phyloP scores from a whole-genome alignment of 176 grass and related monocot genomes.

The Oryza punctata region DNA sequence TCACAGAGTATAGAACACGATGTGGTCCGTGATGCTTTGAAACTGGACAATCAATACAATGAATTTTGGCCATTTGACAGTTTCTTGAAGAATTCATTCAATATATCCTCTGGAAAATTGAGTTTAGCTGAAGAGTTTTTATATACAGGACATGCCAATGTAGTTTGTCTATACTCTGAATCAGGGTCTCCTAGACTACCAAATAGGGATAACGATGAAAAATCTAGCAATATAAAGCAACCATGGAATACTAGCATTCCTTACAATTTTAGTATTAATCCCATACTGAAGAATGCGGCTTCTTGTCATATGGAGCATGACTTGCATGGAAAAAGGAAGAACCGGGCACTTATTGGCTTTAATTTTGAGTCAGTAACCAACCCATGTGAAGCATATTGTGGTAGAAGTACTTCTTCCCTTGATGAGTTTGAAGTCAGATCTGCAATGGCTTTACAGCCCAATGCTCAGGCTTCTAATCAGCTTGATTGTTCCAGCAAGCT shows the following conservation, averaged over 20 bases:
- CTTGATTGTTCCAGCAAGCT: conserved; percentile 35
- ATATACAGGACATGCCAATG: conserved; percentile 31
- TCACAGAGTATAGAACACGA: conserved; percentile 32
- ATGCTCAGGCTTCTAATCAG: conserved; percentile 22
- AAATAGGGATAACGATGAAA: conserved; percentile 34
- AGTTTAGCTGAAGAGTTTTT: conserved; percentile 22
- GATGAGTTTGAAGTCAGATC: conserved; percentile 42
- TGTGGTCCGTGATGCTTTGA: conserved; percentile 33
- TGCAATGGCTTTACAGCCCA: conserved; percentile 29
- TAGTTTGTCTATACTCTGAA: conserved; percentile 35
- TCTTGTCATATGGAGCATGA: conserved; percentile 36
- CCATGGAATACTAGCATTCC: conserved; percentile 42
- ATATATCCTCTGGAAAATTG: conserved; percentile 20
- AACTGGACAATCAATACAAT: conserved; percentile 46
- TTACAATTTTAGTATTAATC: conserved; percentile 79
- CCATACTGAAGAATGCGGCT: conserved; percentile 58
- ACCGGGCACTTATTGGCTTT: conserved; percentile 52
- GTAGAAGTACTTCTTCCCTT: conserved; percentile 26
- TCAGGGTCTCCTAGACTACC: conserved; percentile 31
- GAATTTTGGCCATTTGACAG: conserved; percentile 59
- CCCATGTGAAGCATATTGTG: conserved; percentile 67
- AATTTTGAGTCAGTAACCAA: conserved; percentile 74
- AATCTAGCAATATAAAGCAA: conserved; percentile 37
- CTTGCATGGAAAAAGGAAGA: conserved; percentile 46
- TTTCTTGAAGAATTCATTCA: conserved; percentile 51